phyloP scores from a whole-genome alignment of 2,329 filamentous ascomycete genomes.

The Pseudogymnoascus sp. region DNA sequence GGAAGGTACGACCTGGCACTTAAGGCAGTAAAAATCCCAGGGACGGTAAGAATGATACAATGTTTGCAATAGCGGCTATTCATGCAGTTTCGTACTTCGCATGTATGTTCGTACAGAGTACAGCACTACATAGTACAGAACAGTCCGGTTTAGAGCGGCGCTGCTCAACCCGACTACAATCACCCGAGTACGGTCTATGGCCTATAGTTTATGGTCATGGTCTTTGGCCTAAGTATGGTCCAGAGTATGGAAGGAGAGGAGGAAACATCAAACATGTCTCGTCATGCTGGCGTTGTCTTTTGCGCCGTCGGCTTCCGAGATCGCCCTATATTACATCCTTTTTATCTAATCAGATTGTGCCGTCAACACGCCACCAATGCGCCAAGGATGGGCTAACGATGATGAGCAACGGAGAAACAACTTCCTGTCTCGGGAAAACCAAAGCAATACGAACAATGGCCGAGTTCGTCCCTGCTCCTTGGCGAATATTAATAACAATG shows the following conservation, averaged over 20 bases:
- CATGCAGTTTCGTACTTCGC: not conserved
- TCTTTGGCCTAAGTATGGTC: not conserved
- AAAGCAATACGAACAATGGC: not conserved
- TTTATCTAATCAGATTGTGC: constrained; percentile 6
- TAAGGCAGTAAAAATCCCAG: not conserved
- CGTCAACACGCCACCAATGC: not conserved
- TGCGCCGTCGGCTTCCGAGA: not conserved
- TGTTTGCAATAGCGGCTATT: not conserved
- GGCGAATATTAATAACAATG: not conserved
- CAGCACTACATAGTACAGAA: not conserved
- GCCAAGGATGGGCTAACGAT: constrained; percentile 2
- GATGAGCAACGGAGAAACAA: not conserved
- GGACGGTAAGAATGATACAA: not conserved
- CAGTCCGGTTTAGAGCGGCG: too few relatives aligned
- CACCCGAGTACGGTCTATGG: not conserved
- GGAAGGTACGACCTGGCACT: not conserved
- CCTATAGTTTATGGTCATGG: not conserved
- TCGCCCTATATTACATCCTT: not conserved
- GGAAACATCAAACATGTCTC: not conserved
- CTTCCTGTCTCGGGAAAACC: not conserved
- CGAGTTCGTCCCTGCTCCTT: constrained; percentile 5
- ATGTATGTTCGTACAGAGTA: not conserved
- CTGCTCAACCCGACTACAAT: not conserved
- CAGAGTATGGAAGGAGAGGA: not conserved
- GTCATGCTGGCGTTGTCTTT: not conserved